These are phyloP conservation scores for Cornus kousa DNA, from an alignment of 148 eudicot species.

Conservation along the genomic window DNA sequence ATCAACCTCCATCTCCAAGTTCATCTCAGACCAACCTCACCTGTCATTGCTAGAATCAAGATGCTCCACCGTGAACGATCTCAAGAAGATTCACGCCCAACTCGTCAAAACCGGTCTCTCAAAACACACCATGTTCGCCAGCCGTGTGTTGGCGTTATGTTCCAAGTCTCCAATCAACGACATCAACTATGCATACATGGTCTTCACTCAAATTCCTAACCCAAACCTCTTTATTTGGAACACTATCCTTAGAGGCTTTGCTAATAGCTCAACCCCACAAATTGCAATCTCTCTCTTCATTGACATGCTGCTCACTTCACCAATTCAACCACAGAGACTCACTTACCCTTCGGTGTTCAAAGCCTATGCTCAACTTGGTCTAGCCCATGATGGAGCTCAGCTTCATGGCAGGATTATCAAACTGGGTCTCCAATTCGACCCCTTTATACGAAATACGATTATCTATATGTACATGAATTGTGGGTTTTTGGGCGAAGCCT, in stretches of 20 bases:
- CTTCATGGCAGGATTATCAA: conserved; percentile 53
- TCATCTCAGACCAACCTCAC: conserved; percentile 37
- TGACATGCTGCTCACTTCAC: conserved; percentile 41
- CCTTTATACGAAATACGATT: conserved; percentile 41
- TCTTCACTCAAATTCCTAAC: conserved; percentile 33
- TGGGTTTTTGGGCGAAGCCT: conserved; percentile 47
- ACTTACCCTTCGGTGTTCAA: conserved; percentile 62
- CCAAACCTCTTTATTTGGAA: conserved; percentile 56
- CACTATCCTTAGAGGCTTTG: conserved; percentile 56
- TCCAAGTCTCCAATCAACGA: conserved; percentile 35
- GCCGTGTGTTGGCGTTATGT: conserved; percentile 42
- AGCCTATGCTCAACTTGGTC: conserved; percentile 49
- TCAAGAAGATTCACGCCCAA: conserved; percentile 48
- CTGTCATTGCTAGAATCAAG: conserved; percentile 40
- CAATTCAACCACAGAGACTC: conserved; percentile 33
- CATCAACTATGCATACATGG: conserved; percentile 38
- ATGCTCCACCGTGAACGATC: conserved; percentile 44
- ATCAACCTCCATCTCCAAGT: conserved; percentile 31
- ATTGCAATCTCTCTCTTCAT: conserved; percentile 39
- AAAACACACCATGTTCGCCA: conserved; percentile 37
- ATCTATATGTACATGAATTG: conserved; percentile 49
- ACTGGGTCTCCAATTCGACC: conserved; percentile 33
- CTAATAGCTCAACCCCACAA: conserved; percentile 41
- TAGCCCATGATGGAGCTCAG: conserved; percentile 39
- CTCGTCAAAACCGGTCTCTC: conserved; percentile 51